phyloP scores from a whole-genome alignment of 192 early-diverging fungal genomes.

The Backusella macrospora region DNA sequence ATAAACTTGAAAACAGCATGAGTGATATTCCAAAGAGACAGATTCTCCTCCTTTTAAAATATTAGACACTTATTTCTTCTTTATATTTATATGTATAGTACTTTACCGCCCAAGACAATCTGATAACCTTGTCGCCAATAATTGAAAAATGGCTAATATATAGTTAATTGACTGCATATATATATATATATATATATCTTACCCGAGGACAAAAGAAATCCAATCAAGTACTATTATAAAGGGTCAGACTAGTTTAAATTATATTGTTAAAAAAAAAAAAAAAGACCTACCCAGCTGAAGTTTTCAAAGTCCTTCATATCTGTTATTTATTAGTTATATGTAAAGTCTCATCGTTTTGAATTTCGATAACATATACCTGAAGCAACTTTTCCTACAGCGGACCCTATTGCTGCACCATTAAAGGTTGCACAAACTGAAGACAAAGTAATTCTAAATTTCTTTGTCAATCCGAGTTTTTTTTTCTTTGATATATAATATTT shows the following conservation, averaged over 20 bases:
- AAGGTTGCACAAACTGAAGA: background rate
- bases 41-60: background rate
- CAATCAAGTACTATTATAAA: background rate
- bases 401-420: background rate
- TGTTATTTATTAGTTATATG: background rate
- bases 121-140: background rate
- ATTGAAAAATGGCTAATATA: background rate
- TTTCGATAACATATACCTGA: background rate
- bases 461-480: background rate
- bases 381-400: slow-evolving; percentile 1
- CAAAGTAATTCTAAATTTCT: background rate
- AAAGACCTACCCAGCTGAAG: background rate
- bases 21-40: background rate
- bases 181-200: background rate
- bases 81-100: background rate
- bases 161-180: background rate
- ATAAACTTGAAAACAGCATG: background rate
- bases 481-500: background rate
- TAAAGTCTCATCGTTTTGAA: too few relatives aligned
- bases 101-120: background rate
- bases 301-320: background rate
- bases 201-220: background rate
- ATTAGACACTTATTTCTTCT: too few relatives aligned
- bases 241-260: background rate
- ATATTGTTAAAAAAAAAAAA: background rate